phyloP scores from a whole-genome alignment of 768 basidiomycete species.

The Sarcodon sp. region DNA sequence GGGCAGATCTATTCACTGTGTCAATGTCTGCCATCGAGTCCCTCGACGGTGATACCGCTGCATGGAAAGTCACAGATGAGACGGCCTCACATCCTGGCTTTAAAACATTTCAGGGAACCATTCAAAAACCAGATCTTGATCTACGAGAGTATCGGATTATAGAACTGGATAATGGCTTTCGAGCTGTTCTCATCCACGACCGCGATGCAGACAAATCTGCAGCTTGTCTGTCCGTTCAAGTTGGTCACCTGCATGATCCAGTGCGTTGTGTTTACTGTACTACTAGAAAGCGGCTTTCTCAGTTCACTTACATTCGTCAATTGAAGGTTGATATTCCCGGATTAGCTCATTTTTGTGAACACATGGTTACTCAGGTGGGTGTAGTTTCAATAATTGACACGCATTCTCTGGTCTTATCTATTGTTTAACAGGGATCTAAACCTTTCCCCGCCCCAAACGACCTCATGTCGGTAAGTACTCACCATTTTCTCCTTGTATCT shows the following conservation, averaged over 20 bases:
- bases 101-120: conserved; percentile 12
- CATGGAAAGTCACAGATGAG: no score
- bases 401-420: background rate
- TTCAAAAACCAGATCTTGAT: conserved; percentile 23
- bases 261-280: conserved; percentile 9
- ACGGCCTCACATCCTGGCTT: conserved; percentile 1
- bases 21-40: no score
- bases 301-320: background rate
- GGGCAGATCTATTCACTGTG: no score
- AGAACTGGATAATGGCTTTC: conserved; percentile 33
- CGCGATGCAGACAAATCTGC: conserved; percentile 36
- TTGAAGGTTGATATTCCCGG: conserved; percentile 24
- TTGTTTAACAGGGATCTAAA: conserved; percentile 10
- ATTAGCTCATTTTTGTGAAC: conserved; percentile 35
- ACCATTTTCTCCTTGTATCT: background rate
- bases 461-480: conserved; percentile 21
- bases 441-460: conserved; percentile 35
- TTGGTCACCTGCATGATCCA: conserved; percentile 39
- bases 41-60: no score
- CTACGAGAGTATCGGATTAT: conserved; percentile 28
- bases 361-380: conserved; percentile 29
- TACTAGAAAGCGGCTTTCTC: background rate
- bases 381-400: conserved; percentile 1
- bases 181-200: conserved; percentile 36
- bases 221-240: conserved; percentile 34